phyloP scores from a whole-genome alignment of 2,329 filamentous ascomycete genomes.

The Diaporthe sp. region DNA sequence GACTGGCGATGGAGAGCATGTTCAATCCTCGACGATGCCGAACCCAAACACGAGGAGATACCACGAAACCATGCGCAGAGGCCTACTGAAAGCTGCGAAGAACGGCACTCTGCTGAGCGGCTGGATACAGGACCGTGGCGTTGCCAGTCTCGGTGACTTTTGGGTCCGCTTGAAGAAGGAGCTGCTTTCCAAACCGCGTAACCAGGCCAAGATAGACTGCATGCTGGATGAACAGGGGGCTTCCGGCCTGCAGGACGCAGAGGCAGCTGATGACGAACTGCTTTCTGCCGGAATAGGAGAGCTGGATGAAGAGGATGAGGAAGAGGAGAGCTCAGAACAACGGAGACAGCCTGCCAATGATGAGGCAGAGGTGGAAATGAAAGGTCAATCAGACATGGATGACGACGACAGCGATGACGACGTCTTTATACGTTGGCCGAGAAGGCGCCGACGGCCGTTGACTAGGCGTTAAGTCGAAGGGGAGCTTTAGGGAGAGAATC shows the following conservation, averaged over 20 bases:
- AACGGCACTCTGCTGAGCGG: not conserved
- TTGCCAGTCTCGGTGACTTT: not conserved
- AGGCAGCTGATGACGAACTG: not conserved
- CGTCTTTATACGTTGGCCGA: not conserved
- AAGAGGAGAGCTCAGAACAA: not conserved
- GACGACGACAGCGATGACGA: slow-evolving; percentile 9
- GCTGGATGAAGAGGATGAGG: not conserved
- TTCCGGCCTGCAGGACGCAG: not conserved
- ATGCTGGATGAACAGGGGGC: slow-evolving; percentile 5
- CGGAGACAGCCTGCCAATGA: not conserved
- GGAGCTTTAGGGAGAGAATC: not conserved
- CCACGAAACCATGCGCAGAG: not conserved
- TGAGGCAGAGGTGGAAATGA: not conserved
- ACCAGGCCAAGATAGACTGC: slow-evolving; percentile 1
- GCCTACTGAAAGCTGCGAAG: slow-evolving; percentile 6
- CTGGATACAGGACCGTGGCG: not conserved
- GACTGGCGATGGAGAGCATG: not conserved
- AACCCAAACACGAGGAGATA: not conserved
- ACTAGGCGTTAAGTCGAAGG: not conserved
- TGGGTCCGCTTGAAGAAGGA: slow-evolving; percentile 12
- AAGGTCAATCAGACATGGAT: not conserved
- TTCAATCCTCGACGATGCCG: not conserved
- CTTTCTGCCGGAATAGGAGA: not conserved
- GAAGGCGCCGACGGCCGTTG: not conserved
- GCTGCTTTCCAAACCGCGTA: not conserved